Base-by-base conservation (phyloP, 495 filamentous ascomycete genomes). In the Paragyromitra xinjiangensis region DNA sequence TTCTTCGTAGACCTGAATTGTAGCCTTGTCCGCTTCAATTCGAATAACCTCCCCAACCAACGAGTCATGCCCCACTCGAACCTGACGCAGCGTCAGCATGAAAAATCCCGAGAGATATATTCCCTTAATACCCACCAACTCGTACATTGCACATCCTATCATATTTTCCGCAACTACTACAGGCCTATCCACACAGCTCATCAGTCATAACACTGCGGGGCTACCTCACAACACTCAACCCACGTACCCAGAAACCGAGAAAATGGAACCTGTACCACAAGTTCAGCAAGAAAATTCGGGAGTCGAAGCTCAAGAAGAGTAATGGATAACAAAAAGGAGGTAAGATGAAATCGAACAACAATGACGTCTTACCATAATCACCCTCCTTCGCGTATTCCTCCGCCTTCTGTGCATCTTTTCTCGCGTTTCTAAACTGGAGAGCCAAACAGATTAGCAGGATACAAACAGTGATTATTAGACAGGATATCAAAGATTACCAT, bases 131-230 rank as follows among this genome's bases (percentile, higher is more conserved):
- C 88, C 74, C 85, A 95, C 95, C 89, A 99, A 86, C 87, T 99
- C 95, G 88, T 99, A 98, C 96, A 99, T 98, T 82, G 95, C 94
- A 90, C 95, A 96, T 83, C 95, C 95, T 83, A 94, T 92, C 94
- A 98, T 97, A 84, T 98, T 90, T 87, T 98, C 94, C 83, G 96
- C 95, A 80, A 98, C 90, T 78, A 98, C 91, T 86, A 99, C 95
- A 80, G 95, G 96, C 66, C 94, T 95, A 82, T 81, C 83, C 71
- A 16, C 64, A 53, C 65, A 53, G 62, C 26, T 62, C 37, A 55
- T 81, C 59, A 81, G 71, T 63, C 69, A 71, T 50, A 82, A 69
- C 83, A 87, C 79, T 86, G 87, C 83, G 88, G 84, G 69, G 84
- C 78, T 81, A 59, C 78, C 82, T 69, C n/a, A 78, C 66, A 82